Evolutionary conservation across 441 rosid genomes (phyloP).

Genomic region (Iberis amara): DNA sequence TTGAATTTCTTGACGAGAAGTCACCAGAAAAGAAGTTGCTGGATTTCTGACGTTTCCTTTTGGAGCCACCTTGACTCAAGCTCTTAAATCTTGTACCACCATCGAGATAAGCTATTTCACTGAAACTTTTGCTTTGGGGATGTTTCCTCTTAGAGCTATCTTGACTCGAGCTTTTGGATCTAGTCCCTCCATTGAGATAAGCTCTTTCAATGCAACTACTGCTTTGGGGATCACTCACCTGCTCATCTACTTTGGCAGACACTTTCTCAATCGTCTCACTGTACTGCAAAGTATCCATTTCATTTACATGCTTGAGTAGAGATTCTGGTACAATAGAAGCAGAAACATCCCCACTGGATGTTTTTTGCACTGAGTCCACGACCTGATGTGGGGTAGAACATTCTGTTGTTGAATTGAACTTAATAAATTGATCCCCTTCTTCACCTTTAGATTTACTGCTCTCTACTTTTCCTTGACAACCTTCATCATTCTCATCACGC

Average conservation of each 20-base stretch:
- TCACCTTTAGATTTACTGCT: slow-evolving; percentile 27
- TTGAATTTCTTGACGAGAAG: slow-evolving; percentile 12
- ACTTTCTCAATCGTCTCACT: slow-evolving; percentile 15
- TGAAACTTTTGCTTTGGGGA: slow-evolving; percentile 32
- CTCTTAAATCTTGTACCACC: slow-evolving; percentile 38
- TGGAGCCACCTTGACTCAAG: slow-evolving; percentile 28
- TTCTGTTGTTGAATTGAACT: slow-evolving; percentile 15
- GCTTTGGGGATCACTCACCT: slow-evolving; percentile 29
- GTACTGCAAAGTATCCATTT: slow-evolving; percentile 11
- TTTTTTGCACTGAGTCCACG: slow-evolving; percentile 13
- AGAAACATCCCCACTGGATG: slow-evolving; percentile 10
- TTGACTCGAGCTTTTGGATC: slow-evolving; percentile 34
- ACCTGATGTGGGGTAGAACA: slow-evolving; percentile 22
- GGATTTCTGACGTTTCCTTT: slow-evolving; percentile 29
- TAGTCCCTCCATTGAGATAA: slow-evolving; percentile 35
- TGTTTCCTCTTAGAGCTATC: slow-evolving; percentile 30
- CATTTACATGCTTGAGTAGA: slow-evolving; percentile 11
- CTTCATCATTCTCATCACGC: slow-evolving; percentile 32
- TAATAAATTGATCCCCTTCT: slow-evolving; percentile 19
- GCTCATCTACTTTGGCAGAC: slow-evolving; percentile 18
- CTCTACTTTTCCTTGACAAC: slow-evolving; percentile 30
- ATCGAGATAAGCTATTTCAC: slow-evolving; percentile 30
- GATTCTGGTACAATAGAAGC: slow-evolving; percentile 28
- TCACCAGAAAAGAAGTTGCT: slow-evolving; percentile 30
- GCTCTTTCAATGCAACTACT: slow-evolving; percentile 31